Evolutionary conservation across 345 rosid genomes (phyloP), one percentile per base, ranked within the genome.

Genomic region (Turnera subulata): DNA sequence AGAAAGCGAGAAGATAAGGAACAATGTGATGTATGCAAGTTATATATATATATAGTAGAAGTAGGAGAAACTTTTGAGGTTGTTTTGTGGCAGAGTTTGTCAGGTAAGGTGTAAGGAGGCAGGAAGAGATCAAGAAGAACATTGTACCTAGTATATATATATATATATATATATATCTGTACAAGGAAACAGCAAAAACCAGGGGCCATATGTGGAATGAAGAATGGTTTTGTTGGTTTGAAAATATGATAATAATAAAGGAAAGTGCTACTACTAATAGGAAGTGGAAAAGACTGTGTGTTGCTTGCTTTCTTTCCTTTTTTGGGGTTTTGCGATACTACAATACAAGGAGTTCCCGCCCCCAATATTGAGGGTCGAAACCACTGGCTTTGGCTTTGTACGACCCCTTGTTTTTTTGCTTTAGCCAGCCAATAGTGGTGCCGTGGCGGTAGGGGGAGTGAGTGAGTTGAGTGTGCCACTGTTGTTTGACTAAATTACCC

Each of bases 361-460:
- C 82, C 78, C 75, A 65, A 74, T 75, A 71, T 79, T 79, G 77
- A 29, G 76, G 17, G 15, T 56, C 33, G 65, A 51, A 72, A 78
- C 77, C 62, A 61, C 56, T 32, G 22, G 67, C 47, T 66, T 62
- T 42, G 5, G 71, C 81, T 78, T 68, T 21, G 61, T 75, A 76
- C 71, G 67, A 72, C 67, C 81, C 78, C 70, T 19, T 61, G 76
- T 74, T 72, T 62, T 73, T 3, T 20, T 9, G 24, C 1, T 5
- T 35, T 26, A 8, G 6, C 24, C 22, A 15, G 42, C 12, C 6
- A 32, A 40, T 56, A 7, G 2, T 22, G 12, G 15, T 26, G 1
- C 1, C 16, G 2, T 15, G 13, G 16, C 45, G 5, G 12, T 11
- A 15, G 6, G n/a, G n/a, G n/a, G n/a, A n/a, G n/a, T n/a, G n/a